Percentiles rank a stretch among this genome's conserved stretches.
Conservation (phyloP, 164 flowering plant species). For the Berberis vulgaris region DNA sequence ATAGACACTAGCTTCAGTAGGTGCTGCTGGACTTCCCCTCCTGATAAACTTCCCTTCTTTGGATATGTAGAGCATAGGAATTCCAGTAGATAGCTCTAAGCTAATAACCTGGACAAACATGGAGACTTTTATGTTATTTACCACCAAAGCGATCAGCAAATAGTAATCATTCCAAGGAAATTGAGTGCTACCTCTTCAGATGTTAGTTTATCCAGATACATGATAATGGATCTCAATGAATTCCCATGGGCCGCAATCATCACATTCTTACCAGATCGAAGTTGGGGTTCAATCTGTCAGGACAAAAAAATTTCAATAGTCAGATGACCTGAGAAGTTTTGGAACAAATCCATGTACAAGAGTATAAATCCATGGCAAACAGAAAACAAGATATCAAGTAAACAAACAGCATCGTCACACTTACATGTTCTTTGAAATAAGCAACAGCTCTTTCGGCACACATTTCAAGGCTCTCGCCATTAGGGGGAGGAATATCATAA, state of each 20-base stretch:
- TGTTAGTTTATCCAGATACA: conserved; percentile 95
- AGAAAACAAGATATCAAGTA: neutral
- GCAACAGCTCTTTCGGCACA: conserved; percentile 99
- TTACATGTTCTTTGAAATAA: conserved; percentile 75
- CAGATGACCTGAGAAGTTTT: conserved; percentile 11
- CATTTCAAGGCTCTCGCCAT: conserved; percentile 99
- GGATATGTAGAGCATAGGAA: conserved; percentile 95
- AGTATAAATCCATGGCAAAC: neutral
- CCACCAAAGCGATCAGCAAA: neutral
- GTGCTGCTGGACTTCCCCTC: conserved; percentile 91
- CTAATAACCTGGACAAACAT: conserved; percentile 60
- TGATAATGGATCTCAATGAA: conserved; percentile 92
- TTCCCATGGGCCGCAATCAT: conserved; percentile 99
- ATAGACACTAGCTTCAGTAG: conserved; percentile 94
- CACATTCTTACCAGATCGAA: conserved; percentile 73
- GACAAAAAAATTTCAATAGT: conserved; percentile 3
- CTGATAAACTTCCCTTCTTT: conserved; percentile 85
- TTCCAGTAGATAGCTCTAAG: conserved; percentile 88
- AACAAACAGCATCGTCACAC: conserved; percentile 1
- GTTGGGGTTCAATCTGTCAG: conserved; percentile 81
- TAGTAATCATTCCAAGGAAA: neutral
- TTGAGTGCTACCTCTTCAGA: conserved; percentile 66
- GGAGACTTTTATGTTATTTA: neutral
- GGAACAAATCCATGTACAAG: neutral
- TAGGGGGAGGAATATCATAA: conserved; percentile 93